Base-by-base conservation (phyloP, 1,284 basidiomycete species). In the Pisolithus thermaeus region DNA sequence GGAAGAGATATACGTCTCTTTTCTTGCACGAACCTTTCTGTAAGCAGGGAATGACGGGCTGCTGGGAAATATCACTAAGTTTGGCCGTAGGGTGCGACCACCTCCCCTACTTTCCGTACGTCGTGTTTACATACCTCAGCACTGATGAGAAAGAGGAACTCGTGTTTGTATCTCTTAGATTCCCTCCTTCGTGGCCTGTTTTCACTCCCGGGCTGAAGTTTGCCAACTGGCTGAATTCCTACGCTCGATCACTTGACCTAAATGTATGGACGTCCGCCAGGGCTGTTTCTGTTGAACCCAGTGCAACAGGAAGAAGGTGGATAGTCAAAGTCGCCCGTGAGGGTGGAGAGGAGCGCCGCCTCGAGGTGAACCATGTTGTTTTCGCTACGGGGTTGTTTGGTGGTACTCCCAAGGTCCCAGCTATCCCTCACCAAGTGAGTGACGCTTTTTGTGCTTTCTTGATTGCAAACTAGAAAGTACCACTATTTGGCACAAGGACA, bases 141-240 rank as follows among this genome's bases (percentile, higher is more conserved):
- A 4, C 7, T 39, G 3, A 23, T 11, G 28, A 30, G 23, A 40
- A 16, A 8, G 18, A 14, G 27, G 37, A 52, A 22, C 52, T 38
- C 5, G 5, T 7, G 11, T 25, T 22, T 16, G 5, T 23, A 30
- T 46, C 35, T 14, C 12, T 14, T 35, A 61, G 66, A 11, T 75
- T 68, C 54, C 73, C 73, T 14, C 40, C 58, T 14, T 62, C 66
- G 7, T 75, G 73, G 72, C 73, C 73, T 3, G 59, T 65, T 4
- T 75, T 65, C 49, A 61, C 56, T 14, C 70, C 72, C 1, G 69
- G 69, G 50, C 28, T 55, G 53, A 59, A 73, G 74, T 70, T 84
- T 20, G 83, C 78, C 4, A 76, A 80, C 56, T 84, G 79, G 78
- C 67, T 84, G 45, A 82, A 84, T 57, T 68, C 68, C 25, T 84